A percentile compares a stretch with the other conserved stretches of the same genome.
Conservation (phyloP, 2,329 filamentous ascomycete genomes). For the Botrytis porri region DNA sequence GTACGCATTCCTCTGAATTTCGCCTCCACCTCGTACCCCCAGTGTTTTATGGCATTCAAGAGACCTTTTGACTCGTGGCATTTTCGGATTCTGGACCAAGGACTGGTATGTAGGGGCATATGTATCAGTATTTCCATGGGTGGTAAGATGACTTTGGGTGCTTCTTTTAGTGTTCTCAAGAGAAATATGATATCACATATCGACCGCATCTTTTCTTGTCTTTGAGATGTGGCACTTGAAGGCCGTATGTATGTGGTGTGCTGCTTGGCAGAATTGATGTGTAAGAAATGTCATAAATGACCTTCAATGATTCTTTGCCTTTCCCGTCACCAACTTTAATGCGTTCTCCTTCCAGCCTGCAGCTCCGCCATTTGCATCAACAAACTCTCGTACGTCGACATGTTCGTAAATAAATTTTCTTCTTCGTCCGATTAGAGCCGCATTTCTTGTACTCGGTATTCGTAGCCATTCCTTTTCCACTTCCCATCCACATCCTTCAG, state of each 20-base stretch:
- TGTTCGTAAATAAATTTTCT: conserved; percentile 31
- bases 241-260: background rate
- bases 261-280: background rate
- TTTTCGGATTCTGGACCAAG: background rate
- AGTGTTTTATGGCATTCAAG: background rate
- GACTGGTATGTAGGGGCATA: background rate
- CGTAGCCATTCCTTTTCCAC: conserved; percentile 82
- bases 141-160: background rate
- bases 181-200: background rate
- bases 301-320: conserved; percentile 21
- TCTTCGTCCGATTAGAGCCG: conserved; percentile 69
- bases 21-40: background rate
- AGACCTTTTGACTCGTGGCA: background rate
- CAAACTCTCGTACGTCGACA: conserved; percentile 45
- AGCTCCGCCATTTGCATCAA: conserved; percentile 53
- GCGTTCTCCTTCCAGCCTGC: conserved; percentile 59
- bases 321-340: conserved; percentile 55
- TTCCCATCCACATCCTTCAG: conserved; percentile 68
- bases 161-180: background rate
- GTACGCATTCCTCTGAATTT: background rate
- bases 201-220: background rate
- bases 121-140: background rate
- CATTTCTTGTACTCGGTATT: conserved; percentile 90
- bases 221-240: background rate
- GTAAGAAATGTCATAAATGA: background rate